Conservation (phyloP, 805 yeast genomes). For the Candida ponderosae region DNA sequence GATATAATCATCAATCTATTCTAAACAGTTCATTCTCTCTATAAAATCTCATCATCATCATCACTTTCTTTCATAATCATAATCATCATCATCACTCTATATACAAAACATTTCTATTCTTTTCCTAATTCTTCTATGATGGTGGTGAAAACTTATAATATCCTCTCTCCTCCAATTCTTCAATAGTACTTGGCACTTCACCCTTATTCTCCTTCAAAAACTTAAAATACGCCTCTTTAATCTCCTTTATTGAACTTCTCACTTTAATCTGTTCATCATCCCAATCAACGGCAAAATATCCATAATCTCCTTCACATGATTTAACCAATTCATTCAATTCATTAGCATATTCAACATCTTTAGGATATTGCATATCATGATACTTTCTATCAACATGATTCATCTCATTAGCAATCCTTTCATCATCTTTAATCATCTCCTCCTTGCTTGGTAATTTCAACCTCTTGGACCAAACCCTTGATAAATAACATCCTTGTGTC, state of each 20-base stretch:
- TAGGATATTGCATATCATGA: constrained; percentile 48
- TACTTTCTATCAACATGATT: constrained; percentile 40
- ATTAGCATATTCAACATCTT: constrained; percentile 53
- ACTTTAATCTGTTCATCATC: constrained; percentile 34
- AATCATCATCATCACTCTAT: no score
- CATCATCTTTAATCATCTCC: constrained; percentile 33
- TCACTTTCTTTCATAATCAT: no score
- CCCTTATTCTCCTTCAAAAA: no score
- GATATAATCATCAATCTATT: no score
- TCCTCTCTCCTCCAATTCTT: constrained; percentile 25
- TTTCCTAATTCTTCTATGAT: no score
- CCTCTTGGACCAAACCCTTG: constrained; percentile 53
- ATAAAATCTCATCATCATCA: no score
- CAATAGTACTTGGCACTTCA: constrained; percentile 11
- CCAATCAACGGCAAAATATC: constrained; percentile 48
- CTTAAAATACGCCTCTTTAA: no score
- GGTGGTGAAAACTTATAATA: constrained; percentile 20
- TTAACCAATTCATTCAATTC: constrained; percentile 29
- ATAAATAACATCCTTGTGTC: constrained; percentile 57
- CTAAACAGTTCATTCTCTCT: no score
- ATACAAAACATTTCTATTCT: no score
- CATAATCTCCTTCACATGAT: constrained; percentile 31
- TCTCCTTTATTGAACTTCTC: constrained; percentile 13
- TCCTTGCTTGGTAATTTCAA: constrained; percentile 38
- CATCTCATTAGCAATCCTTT: constrained; percentile 16